A percentile compares a stretch with the other conserved stretches of the same genome.
Evolutionary conservation across 2,329 filamentous ascomycete species (phyloP).

Genomic region (Epichloe bromicola): DNA sequence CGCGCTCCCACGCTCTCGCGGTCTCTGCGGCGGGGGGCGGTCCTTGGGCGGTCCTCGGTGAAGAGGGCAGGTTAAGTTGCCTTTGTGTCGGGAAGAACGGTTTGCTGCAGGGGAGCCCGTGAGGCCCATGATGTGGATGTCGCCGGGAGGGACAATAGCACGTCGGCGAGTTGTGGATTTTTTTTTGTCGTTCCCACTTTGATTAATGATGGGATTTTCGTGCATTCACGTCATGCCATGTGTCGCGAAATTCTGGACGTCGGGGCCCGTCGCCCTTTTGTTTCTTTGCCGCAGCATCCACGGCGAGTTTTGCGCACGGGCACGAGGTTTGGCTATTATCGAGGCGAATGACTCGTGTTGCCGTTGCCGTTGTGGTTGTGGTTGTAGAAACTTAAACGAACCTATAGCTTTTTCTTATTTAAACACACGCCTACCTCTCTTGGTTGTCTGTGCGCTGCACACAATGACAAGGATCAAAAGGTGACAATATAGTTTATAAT

Average conservation of each 20-base stretch:
- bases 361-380: no score
- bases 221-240: not conserved
- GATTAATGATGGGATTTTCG: not conserved
- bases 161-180: not conserved
- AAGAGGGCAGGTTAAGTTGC: no score
- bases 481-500: no score
- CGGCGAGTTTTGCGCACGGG: no score
- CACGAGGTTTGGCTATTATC: not conserved
- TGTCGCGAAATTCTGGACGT: not conserved
- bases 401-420: no score
- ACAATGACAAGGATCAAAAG: no score
- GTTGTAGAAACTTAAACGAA: accelerated
- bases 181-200: not conserved
- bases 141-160: not conserved
- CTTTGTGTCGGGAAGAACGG: not conserved
- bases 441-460: no score
- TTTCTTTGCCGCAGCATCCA: not conserved
- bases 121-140: not conserved
- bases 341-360: not conserved
- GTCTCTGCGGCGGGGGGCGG: no score
- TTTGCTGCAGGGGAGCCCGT: not conserved
- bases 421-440: no score
- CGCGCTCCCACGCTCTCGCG: no score
- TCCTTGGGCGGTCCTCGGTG: no score
- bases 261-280: not conserved